Percentiles rank a stretch among this genome's conserved stretches.
phyloP scores from a whole-genome alignment of 2,329 filamentous ascomycete genomes.

The Neurospora sp. region DNA sequence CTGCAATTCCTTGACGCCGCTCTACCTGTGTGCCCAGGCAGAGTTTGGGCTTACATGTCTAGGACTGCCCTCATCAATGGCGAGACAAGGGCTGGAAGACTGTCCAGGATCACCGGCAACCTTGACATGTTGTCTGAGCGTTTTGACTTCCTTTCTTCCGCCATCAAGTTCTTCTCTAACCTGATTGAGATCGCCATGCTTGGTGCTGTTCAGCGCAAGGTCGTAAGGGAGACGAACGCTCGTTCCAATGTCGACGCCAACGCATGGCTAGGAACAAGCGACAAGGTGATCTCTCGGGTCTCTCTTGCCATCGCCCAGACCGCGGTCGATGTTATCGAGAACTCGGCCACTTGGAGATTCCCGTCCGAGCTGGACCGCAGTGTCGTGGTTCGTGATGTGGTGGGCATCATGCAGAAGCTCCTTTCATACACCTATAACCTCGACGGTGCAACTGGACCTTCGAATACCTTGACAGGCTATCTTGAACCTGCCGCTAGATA shows the following conservation, averaged over 20 bases:
- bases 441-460: constrained; percentile 41
- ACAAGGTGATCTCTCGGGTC: constrained; percentile 64
- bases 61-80: constrained; percentile 71
- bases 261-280: constrained; percentile 62
- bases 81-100: constrained; percentile 63
- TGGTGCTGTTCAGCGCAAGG: constrained; percentile 57
- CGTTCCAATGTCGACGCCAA: constrained; percentile 38
- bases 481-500: constrained; percentile 66
- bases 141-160: constrained; percentile 67
- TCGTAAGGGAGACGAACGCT: constrained; percentile 37
- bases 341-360: constrained; percentile 79
- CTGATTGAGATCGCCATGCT: constrained; percentile 66
- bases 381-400: constrained; percentile 57
- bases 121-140: constrained; percentile 68
- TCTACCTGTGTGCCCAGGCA: constrained; percentile 63
- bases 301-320: constrained; percentile 64
- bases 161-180: constrained; percentile 62
- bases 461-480: constrained; percentile 38
- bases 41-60: constrained; percentile 83
- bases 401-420: constrained; percentile 60
- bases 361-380: constrained; percentile 55
- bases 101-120: constrained; percentile 70
- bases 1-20: constrained; percentile 70
- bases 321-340: constrained; percentile 76
- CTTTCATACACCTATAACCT: constrained; percentile 66